Conservation (phyloP, 139 green algal species). For the Chlorella sp. region DNA sequence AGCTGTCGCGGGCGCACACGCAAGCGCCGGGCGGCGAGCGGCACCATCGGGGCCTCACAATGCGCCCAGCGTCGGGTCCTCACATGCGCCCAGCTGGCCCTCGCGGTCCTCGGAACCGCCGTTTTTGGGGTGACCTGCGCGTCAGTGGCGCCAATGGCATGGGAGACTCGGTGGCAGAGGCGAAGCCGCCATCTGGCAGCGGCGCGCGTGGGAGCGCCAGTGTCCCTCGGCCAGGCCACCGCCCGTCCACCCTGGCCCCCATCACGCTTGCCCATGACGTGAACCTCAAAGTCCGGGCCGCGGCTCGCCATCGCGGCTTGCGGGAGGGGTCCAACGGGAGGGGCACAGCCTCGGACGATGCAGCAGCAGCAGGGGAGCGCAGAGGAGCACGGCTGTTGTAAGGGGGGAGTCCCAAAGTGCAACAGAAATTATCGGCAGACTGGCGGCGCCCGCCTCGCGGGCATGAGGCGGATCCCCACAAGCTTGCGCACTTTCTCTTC, state of each 20-base stretch:
- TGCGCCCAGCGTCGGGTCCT: neutral
- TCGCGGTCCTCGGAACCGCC: neutral
- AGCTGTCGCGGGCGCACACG: neutral
- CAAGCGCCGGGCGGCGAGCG: neutral
- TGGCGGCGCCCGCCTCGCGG: neutral
- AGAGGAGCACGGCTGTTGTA: neutral
- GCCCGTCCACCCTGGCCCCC: too few species aligned
- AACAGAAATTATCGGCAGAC: neutral
- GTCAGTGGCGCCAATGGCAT: too few species aligned
- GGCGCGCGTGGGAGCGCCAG: too few species aligned
- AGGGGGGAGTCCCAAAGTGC: neutral
- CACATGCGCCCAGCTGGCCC: constrained; percentile 25
- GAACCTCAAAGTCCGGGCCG: constrained; percentile 12
- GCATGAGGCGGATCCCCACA: neutral
- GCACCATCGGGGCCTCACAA: neutral
- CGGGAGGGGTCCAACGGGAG: neutral
- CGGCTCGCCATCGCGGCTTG: too few species aligned
- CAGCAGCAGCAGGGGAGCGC: neutral
- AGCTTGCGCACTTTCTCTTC: too few species aligned
- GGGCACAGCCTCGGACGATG: neutral
- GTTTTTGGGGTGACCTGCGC: constrained; percentile 15
- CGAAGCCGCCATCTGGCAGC: too few species aligned
- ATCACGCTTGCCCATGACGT: too few species aligned
- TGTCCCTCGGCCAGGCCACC: too few species aligned
- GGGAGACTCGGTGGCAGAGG: too few species aligned